Base-by-base conservation (phyloP, 805 yeast species). In the Cyberlindnera mississippiensis region DNA sequence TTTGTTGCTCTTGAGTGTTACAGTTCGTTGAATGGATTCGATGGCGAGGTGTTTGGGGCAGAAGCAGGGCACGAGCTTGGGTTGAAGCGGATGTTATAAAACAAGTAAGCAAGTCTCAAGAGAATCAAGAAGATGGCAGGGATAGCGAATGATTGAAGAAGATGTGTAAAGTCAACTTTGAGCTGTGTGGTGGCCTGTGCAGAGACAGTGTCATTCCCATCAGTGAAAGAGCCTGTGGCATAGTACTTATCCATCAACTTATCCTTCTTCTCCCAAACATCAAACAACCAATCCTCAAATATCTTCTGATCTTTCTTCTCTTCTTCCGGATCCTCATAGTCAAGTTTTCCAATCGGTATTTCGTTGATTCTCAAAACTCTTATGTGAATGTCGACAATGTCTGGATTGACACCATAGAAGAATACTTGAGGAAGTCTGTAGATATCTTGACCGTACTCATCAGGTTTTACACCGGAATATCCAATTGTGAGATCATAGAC, bases 401-500 rank as follows among this genome's bases (percentile, higher is more conserved):
- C 64, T 0, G 99, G 97, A 19, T 87, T 84, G 41, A 72, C 66
- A 2, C 96, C 96, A 38, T 69, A 65, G 7, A 88, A 55, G 56
- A 80, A 88, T 30, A 82, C 75, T 24, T 73, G 68, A 41, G 71
- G 69, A 41, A 93, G 67, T 2, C 88, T 77, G 61, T 75, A 93
- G 27, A 72, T 71, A 50, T 81, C 82, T 60, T 93, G 96, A 2
- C 96, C 96, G 56, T 73, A 83, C 45, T 79, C 80, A 6, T 69
- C 69, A 2, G 75, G 62, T 30, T 59, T 63, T 35, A 86, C 78
- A 11, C 89, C 96, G 5, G 82, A 71, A 62, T 89, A 93, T 1
- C 82, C 96, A 32, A 87, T 72, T 0, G 99, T 87, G 28, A 86
- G 63, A 62, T 93, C 97, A 56, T 88, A 86, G 0, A 93, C 73